phyloP scores from a whole-genome alignment of 805 yeast genomes.

The Barnettozyma siamensis region DNA sequence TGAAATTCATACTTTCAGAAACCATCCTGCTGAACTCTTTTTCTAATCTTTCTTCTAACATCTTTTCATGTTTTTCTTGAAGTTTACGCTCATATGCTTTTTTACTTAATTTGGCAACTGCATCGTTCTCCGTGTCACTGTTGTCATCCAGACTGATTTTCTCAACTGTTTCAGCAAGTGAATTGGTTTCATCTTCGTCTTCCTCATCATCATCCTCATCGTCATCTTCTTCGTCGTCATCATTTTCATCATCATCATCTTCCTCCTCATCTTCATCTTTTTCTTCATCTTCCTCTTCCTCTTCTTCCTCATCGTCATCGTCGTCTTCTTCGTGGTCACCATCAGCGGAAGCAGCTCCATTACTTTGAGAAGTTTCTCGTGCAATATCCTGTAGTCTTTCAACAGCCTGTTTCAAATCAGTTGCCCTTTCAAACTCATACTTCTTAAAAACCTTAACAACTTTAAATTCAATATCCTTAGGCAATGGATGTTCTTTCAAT shows the following conservation, averaged over 20 bases:
- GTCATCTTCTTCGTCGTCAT: conserved; percentile 24
- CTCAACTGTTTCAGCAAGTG: neutral
- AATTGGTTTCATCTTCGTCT: conserved; percentile 25
- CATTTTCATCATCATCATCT: conserved; percentile 13
- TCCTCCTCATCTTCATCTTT: conserved; percentile 29
- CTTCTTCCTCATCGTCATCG: conserved; percentile 13
- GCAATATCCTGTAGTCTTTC: conserved; percentile 31
- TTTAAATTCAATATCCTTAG: conserved; percentile 54
- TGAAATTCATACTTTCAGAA: conserved; percentile 41
- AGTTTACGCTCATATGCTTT: conserved; percentile 34
- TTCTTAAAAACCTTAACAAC: conserved; percentile 40
- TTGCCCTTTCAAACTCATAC: conserved; percentile 32
- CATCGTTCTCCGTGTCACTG: conserved; percentile 25
- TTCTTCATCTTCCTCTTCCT: conserved; percentile 24
- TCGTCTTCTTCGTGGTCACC: conserved; percentile 19
- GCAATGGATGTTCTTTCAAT: conserved; percentile 56
- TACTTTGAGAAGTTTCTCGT: conserved; percentile 3
- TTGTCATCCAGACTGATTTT: conserved; percentile 17
- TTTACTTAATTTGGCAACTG: conserved; percentile 29
- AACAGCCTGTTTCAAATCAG: conserved; percentile 38
- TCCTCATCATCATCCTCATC: conserved; percentile 17
- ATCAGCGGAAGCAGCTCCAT: conserved; percentile 1
- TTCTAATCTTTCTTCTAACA: conserved; percentile 48
- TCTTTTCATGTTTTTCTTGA: conserved; percentile 36
- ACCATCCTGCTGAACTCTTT: conserved; percentile 49